Percentiles rank a stretch among this genome's conserved stretches.
These are phyloP conservation scores for Cavenderia fasciculata DNA, from an alignment of 78 protist genomes.

Conservation along the genomic window DNA sequence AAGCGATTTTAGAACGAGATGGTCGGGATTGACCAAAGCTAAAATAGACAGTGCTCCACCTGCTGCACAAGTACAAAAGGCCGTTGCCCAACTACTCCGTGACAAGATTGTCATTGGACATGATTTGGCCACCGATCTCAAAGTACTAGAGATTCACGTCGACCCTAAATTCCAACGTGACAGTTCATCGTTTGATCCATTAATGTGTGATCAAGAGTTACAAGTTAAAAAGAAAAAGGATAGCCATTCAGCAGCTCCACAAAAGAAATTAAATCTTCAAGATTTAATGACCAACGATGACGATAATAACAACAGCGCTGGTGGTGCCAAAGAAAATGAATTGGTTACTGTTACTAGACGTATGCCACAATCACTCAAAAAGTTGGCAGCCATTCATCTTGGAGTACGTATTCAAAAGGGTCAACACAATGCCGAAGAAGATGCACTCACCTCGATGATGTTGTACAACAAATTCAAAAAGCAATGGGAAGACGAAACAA, in stretches of 20 bases:
- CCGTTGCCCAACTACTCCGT: background rate
- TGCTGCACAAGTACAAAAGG: slow-evolving; percentile 28
- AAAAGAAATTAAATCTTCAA: background rate
- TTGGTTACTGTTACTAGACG: no score
- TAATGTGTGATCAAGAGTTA: no score
- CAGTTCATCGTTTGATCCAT: background rate
- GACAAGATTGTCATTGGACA: slow-evolving; percentile 43
- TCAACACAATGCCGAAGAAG: background rate
- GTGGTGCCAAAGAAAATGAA: no score
- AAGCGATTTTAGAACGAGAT: slow-evolving; percentile 36
- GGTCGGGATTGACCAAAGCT: slow-evolving; percentile 43
- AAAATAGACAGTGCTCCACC: slow-evolving; percentile 1
- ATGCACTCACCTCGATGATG: background rate
- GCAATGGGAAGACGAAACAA: slow-evolving; percentile 70
- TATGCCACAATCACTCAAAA: background rate
- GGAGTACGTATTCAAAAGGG: slow-evolving; percentile 2
- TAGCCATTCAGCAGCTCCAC: background rate
- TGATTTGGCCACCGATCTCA: slow-evolving; percentile 10
- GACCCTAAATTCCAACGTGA: slow-evolving; percentile 21
- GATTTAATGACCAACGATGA: background rate
- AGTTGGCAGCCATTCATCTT: background rate
- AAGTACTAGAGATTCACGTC: background rate
- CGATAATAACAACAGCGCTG: no score
- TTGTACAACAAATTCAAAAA: slow-evolving; percentile 27
- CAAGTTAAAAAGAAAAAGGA: no score